These are phyloP conservation scores for Capsella bursapastoris DNA, from an alignment of 345 rosid species.

Conservation along the genomic window DNA sequence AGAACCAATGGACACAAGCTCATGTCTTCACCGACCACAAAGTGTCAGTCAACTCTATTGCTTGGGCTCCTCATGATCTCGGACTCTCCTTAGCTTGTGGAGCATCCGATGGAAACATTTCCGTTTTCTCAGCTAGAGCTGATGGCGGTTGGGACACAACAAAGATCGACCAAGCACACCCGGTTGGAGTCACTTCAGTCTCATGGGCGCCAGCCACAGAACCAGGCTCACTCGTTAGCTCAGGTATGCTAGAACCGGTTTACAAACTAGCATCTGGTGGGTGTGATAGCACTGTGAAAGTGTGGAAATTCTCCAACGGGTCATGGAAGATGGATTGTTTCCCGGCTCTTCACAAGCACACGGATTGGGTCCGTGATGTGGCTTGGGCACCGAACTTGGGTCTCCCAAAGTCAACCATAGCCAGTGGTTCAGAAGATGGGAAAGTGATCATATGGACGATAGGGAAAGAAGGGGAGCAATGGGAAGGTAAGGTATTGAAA, in stretches of 20 bases:
- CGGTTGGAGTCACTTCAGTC: conserved; percentile 68
- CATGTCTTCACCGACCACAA: conserved; percentile 63
- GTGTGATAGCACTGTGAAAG: conserved; percentile 63
- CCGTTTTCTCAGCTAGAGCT: conserved; percentile 57
- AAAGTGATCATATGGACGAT: conserved; percentile 62
- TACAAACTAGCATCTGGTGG: conserved; percentile 68
- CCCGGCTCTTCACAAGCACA: conserved; percentile 66
- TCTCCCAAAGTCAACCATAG: conserved; percentile 66
- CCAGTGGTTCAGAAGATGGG: conserved; percentile 71
- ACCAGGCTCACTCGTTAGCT: conserved; percentile 60
- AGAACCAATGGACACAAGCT: conserved; percentile 61
- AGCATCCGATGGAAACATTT: conserved; percentile 71
- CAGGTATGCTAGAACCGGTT: conserved; percentile 56
- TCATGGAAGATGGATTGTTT: conserved; percentile 67
- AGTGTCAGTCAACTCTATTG: conserved; percentile 68
- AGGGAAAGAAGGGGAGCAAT: conserved; percentile 63
- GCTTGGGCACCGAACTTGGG: conserved; percentile 81
- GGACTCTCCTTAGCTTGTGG: conserved; percentile 74
- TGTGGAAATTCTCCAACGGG: conserved; percentile 62
- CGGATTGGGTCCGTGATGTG: conserved; percentile 72
- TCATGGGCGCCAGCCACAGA: conserved; percentile 74
- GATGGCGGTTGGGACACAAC: conserved; percentile 69
- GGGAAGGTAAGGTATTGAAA: conserved; percentile 66
- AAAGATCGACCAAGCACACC: conserved; percentile 69
- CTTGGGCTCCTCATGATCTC: conserved; percentile 74